Evolutionary conservation across 225 moss, liverwort and hornwort genomes (phyloP).

Genomic region (Neckera pumila): DNA sequence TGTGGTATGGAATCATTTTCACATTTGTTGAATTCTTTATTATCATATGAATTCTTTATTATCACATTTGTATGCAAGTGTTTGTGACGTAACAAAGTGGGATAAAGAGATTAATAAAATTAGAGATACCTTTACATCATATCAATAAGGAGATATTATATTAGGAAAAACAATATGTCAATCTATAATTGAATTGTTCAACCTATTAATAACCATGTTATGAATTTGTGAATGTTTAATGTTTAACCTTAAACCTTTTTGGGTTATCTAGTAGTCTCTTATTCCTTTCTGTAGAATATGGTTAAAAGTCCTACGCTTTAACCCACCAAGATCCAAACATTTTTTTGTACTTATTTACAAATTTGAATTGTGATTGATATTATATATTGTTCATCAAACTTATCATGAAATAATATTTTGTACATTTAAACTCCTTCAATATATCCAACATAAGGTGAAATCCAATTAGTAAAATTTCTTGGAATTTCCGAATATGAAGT

Average conservation of each 20-base stretch:
- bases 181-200: background rate
- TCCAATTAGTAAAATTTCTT: background rate
- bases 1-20: background rate
- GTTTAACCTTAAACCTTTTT: no score
- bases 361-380: background rate
- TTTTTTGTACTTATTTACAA: background rate
- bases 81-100: background rate
- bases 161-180: background rate
- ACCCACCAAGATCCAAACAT: background rate
- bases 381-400: background rate
- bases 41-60: background rate
- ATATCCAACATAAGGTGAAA: background rate
- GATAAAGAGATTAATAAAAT: background rate
- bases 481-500: accelerated
- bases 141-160: background rate
- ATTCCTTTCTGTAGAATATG: background rate
- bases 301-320: no score
- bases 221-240: background rate
- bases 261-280: background rate
- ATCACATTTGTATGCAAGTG: background rate
- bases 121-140: background rate
- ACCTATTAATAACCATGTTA: background rate
- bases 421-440: background rate
- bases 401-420: background rate
- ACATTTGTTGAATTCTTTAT: background rate